A percentile compares a stretch with the other conserved stretches of the same genome.
Evolutionary conservation across 1,284 basidiomycete genomes (phyloP).

Genomic region (Afroboletus lepidellus): DNA sequence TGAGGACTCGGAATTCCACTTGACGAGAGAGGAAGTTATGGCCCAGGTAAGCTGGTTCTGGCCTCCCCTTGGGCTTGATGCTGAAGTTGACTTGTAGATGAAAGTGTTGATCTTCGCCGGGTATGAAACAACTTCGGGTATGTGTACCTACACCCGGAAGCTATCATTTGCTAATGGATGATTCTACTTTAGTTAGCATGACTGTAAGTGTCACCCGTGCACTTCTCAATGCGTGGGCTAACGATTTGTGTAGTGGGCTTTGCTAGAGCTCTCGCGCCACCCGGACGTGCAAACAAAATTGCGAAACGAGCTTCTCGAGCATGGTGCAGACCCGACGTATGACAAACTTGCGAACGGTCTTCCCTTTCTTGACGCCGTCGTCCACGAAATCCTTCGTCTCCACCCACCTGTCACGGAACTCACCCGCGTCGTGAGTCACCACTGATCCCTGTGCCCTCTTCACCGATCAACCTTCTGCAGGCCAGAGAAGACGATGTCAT

Average conservation of each 20-base stretch:
- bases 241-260: not conserved
- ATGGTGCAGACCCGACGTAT: no score
- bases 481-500: no score
- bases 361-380: no score
- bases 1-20: slow-evolving; percentile 35
- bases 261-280: not conserved
- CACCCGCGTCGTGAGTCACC: no score
- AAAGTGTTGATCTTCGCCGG: slow-evolving; percentile 40
- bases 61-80: not conserved
- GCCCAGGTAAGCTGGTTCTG: not conserved
- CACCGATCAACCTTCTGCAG: no score
- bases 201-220: slow-evolving; percentile 17
- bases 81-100: slow-evolving; percentile 30
- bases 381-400: no score
- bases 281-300: not conserved
- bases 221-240: not conserved
- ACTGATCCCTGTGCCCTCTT: no score
- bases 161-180: no score
- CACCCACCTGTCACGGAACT: no score
- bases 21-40: not conserved
- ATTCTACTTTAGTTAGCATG: slow-evolving; percentile 22
- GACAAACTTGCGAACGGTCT: no score
- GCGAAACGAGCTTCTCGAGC: not conserved
- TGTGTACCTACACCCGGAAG: slow-evolving; percentile 7
- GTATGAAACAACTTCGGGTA: slow-evolving; percentile 43